Base-by-base conservation (phyloP, 352 stramenopile genomes). In the Phytophthora megakarya region DNA sequence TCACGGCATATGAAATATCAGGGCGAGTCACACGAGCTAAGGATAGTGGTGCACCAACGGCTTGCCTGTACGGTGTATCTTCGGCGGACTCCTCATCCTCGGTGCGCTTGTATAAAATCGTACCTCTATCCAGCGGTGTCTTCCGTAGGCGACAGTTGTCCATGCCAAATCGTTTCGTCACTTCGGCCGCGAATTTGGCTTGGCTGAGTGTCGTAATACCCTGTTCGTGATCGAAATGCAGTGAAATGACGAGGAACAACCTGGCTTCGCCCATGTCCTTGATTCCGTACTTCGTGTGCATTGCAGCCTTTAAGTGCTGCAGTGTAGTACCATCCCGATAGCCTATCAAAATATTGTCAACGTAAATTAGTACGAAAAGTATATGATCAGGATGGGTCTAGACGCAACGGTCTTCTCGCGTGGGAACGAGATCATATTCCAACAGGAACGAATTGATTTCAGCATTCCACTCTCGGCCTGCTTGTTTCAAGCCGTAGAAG, bases 401-500 rank as follows among this genome's bases (percentile, higher is more conserved):
- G 1, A 53, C 58, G n/a, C 50, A 62, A 5, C 9, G 13, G 21
- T 67, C 50, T 11, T 61, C 33, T 1, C 43, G 33, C 19, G 44
- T 56, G 5, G 59, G 32, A 16, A 32, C 11, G 3, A 61, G 28
- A 1, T 49, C 42, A 51, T 8, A 47, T 9, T 4, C 15, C 3
- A 39, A 6, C 1, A 62, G 35, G 22, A 61, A 67, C 0, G 8
- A 5, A 10, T 58, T 30, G 2, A 47, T 11, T 16, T 65, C 46
- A 1, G 12, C 15, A 58, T 65, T 51, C 57, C 50, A 67, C 23
- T 67, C 59, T 9, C 33, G 18, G 5, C 59, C 49, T 5, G 33
- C 59, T 16, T 67, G 59, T 8, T 67, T 67, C 13, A 67, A 33
- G 19, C 50, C 49, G n/a, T 67, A 57, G 7, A 67, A 5, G 1